Conservation (phyloP, 768 basidiomycete genomes). For the Russula lepida region DNA sequence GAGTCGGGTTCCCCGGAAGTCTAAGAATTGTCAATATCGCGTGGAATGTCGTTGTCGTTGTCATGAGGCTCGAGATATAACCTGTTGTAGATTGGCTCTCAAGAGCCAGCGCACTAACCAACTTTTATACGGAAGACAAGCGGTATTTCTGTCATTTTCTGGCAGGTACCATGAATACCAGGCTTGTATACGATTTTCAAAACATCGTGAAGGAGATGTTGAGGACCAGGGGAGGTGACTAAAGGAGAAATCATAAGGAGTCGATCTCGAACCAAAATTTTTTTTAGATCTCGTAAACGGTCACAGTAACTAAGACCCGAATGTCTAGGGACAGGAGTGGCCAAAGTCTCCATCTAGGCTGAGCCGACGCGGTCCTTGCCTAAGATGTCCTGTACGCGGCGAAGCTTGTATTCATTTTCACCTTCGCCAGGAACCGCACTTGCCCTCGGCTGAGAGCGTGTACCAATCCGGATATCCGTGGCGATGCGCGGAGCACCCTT, state of each 20-base stretch:
- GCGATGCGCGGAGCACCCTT: constrained; percentile 69
- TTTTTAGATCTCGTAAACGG: neutral
- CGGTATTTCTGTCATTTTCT: neutral
- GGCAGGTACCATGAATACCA: neutral
- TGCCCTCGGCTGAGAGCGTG: constrained; percentile 39
- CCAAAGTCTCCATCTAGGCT: neutral
- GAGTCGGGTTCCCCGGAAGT: constrained; percentile 5
- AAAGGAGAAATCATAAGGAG: neutral
- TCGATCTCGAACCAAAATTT: neutral
- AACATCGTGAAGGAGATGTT: no score
- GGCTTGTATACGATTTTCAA: neutral
- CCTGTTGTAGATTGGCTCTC: neutral
- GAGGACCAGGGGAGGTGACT: neutral
- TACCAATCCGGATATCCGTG: constrained; percentile 94
- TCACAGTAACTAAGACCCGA: neutral
- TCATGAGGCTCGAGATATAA: neutral
- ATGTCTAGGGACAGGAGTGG: neutral
- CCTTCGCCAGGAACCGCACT: constrained; percentile 57
- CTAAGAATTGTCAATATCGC: neutral
- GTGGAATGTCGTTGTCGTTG: neutral
- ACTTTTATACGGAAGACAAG: neutral
- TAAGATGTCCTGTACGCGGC: constrained; percentile 74
- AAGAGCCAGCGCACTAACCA: neutral
- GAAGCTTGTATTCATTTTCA: constrained; percentile 66
- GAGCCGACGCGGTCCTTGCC: constrained; percentile 28